phyloP scores from a whole-genome alignment of 176 grass and related monocot species.

The Cocos nucifera region DNA sequence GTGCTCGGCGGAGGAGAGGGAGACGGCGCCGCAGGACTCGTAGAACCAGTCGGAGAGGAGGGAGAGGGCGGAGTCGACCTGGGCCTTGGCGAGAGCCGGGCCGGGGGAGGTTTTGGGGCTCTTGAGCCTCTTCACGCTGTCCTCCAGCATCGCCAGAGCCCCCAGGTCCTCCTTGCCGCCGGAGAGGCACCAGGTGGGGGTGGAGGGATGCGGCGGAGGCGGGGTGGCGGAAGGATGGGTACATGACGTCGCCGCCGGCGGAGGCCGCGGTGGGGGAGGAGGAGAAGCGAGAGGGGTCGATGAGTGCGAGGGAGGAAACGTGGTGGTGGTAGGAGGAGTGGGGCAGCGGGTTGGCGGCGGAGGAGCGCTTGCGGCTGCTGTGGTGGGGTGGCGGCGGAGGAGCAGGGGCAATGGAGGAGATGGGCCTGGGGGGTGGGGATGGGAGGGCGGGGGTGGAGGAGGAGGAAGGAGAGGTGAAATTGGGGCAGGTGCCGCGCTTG shows the following conservation, averaged over 20 bases:
- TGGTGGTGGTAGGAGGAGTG: not conserved
- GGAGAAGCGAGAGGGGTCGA: constrained; percentile 25
- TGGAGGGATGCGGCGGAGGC: not conserved
- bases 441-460: not conserved
- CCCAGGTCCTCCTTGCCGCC: constrained; percentile 49
- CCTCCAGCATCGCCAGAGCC: constrained; percentile 53
- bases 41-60: constrained; percentile 1
- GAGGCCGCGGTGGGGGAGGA: constrained; percentile 28
- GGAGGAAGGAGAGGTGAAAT: constrained; percentile 22
- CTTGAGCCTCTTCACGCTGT: constrained; percentile 64
- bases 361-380: not conserved
- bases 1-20: not conserved
- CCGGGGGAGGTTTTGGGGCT: constrained; percentile 32
- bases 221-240: constrained; percentile 3
- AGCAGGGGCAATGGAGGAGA: constrained; percentile 32
- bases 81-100: not conserved
- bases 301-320: not conserved
- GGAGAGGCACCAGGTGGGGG: constrained; percentile 24
- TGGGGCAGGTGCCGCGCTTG: constrained; percentile 3
- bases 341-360: too few species aligned
- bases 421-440: constrained; percentile 9
- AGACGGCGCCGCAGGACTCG: constrained; percentile 1
- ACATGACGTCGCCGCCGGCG: constrained; percentile 13
- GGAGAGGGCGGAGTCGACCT: not conserved
- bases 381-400: constrained; percentile 8